A percentile compares a stretch with the other conserved stretches of the same genome.
Conservation (phyloP, 495 filamentous ascomycete species). For the Baudoinia panamericana region DNA sequence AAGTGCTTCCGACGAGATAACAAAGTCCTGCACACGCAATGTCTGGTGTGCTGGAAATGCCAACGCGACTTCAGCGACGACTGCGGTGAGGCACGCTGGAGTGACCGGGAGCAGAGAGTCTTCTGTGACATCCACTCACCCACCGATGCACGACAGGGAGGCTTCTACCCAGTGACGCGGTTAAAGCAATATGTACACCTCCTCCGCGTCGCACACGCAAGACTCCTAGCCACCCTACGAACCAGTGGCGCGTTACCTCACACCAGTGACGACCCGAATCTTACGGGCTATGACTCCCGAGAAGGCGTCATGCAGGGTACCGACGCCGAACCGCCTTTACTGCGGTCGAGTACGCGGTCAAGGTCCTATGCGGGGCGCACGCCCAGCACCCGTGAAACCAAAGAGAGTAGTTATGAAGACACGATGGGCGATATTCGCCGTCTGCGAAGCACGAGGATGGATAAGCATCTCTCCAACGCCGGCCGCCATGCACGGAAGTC, state of each 20-base stretch:
- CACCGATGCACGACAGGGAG: slow-evolving; percentile 35
- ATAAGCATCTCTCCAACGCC: slow-evolving; percentile 82
- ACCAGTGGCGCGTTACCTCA: slow-evolving; percentile 65
- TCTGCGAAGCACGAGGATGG: slow-evolving; percentile 80
- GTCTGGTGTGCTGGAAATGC: slow-evolving; percentile 65
- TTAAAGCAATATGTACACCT: slow-evolving; percentile 91
- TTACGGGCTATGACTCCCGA: slow-evolving; percentile 51
- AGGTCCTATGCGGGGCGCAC: slow-evolving; percentile 54
- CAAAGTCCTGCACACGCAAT: slow-evolving; percentile 69
- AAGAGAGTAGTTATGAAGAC: slow-evolving; percentile 61
- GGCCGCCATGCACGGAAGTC: slow-evolving; percentile 82
- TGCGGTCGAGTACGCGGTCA: slow-evolving; percentile 56
- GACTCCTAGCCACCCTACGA: slow-evolving; percentile 75
- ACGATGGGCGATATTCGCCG: slow-evolving; percentile 89
- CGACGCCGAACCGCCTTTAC: slow-evolving; percentile 34
- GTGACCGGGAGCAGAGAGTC: slow-evolving; percentile 25
- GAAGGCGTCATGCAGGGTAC: slow-evolving; percentile 41
- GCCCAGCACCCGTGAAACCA: slow-evolving; percentile 26
- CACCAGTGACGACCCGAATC: slow-evolving; percentile 59
- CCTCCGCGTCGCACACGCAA: slow-evolving; percentile 77
- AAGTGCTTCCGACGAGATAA: slow-evolving; percentile 65
- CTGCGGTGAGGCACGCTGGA: slow-evolving; percentile 53
- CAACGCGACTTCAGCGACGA: slow-evolving; percentile 53
- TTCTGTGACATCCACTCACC: slow-evolving; percentile 16
- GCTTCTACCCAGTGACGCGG: slow-evolving; percentile 57